Base-by-base conservation (phyloP, 2,329 filamentous ascomycete genomes). In the Aspergillus ustus region DNA sequence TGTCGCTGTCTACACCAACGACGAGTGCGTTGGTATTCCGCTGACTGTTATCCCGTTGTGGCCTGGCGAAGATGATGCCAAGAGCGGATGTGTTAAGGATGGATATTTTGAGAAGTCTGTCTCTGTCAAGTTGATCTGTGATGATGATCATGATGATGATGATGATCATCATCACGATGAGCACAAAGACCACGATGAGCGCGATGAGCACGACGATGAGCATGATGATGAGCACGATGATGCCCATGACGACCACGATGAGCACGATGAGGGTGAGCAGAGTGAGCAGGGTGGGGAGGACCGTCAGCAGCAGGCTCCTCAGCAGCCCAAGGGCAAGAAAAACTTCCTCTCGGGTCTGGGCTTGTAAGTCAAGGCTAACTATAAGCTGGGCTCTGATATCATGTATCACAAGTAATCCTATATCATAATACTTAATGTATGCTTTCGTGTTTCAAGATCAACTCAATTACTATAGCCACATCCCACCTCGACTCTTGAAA, bases 1-100 rank as follows among this genome's bases (percentile, higher is more conserved):
- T 40, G 48, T 68, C 6, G 62, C 37, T 11, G 37, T 68, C 51
- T 68, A 61, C 31, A 45, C 57, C 28, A 64, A 66, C 50, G 49
- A 55, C 5, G 50, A 60, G 25, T 69, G 67, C 49, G 34, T 20
- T 1, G 67, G 67, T 17, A 7, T 46, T 9, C 60, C 67, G 2
- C 44, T 60, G 7, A 50, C 59, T 7, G 37, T 63, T 15, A 19
- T 68, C 13, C 66, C 62, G 2, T 56, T 67, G 54, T 25, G 52
- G 28, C 56, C 43, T 17, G 34, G 31, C 0, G 20, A 63, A 20
- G 22, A 31, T 8, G 44, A 44, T 2, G 45, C 28, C 2, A 17
- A 63, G 45, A 62, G 44, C 17, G 46, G 29, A 1, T 68, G 66
- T 37, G 44, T 68, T 22, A 22, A 29, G 2, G 61, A 65, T 31